Evolutionary conservation across 116 monocot genomes (phyloP).

Genomic region (Papilionanthe hybrid): DNA sequence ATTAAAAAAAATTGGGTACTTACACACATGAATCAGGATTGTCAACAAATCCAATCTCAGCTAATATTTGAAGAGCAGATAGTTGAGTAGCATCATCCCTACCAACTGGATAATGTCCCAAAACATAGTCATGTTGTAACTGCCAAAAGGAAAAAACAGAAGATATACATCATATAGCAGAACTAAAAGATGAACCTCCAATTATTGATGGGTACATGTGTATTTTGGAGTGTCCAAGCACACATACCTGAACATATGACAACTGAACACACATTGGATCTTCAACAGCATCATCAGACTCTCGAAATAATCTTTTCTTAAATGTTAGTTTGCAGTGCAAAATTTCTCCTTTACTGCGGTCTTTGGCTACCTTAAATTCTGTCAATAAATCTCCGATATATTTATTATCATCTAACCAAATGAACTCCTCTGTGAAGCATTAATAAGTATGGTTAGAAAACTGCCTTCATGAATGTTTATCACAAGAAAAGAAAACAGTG

Average conservation of each 20-base stretch:
- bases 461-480: not conserved
- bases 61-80: slow-evolving; percentile 85
- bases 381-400: slow-evolving; percentile 91
- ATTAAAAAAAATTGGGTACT: slow-evolving; percentile 21
- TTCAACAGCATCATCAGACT: slow-evolving; percentile 91
- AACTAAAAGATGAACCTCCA: not conserved
- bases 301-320: slow-evolving; percentile 91
- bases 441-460: slow-evolving; percentile 1
- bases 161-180: slow-evolving; percentile 10
- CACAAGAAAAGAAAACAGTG: not conserved
- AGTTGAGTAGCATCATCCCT: slow-evolving; percentile 97
- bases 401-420: slow-evolving; percentile 96
- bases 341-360: slow-evolving; percentile 94
- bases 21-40: slow-evolving; percentile 81
- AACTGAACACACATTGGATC: slow-evolving; percentile 98
- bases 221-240: not conserved
- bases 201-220: not conserved
- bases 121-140: slow-evolving; percentile 98
- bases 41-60: slow-evolving; percentile 79
- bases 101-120: slow-evolving; percentile 95
- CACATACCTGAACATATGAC: slow-evolving; percentile 86
- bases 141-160: slow-evolving; percentile 20
- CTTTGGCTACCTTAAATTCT: slow-evolving; percentile 89
- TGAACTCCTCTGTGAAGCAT: slow-evolving; percentile 74
- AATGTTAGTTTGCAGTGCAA: slow-evolving; percentile 90